phyloP scores from a whole-genome alignment of 1,284 basidiomycete genomes.

The Chalciporus sp. region DNA sequence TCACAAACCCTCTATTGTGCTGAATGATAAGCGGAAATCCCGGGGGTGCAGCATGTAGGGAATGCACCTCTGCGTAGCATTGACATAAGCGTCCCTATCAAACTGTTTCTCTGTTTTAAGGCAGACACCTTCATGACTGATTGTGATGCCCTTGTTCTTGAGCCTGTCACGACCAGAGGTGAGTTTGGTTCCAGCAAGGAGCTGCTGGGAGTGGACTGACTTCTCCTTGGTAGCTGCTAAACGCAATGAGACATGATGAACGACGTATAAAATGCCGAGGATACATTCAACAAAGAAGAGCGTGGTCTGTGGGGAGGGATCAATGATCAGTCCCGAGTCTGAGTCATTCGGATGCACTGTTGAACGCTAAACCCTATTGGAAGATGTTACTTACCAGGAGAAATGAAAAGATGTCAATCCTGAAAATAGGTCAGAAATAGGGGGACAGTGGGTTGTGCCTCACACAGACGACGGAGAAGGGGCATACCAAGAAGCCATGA shows the following conservation, averaged over 20 bases:
- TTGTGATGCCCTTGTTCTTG: too few species aligned
- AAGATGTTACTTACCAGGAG: constrained; percentile 32
- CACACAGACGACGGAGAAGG: background rate
- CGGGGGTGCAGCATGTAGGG: background rate
- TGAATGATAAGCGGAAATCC: background rate
- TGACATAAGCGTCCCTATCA: constrained; percentile 64
- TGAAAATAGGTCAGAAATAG: constrained; percentile 10
- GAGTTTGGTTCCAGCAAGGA: too few species aligned
- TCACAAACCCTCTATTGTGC: constrained; percentile 28
- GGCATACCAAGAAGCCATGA: constrained; percentile 31
- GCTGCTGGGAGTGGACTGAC: constrained; percentile 30
- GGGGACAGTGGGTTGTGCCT: background rate
- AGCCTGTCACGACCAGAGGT: background rate
- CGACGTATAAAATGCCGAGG: constrained; percentile 40
- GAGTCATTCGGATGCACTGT: too few species aligned
- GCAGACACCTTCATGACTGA: constrained; percentile 59
- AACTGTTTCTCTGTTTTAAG: constrained; percentile 63
- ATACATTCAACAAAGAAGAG: constrained; percentile 45
- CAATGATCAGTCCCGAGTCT: too few species aligned
- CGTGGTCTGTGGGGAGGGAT: constrained; percentile 42
- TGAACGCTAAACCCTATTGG: too few species aligned
- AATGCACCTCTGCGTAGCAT: constrained; percentile 59
- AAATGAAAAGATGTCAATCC: constrained; percentile 45
- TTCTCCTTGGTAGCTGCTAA: constrained; percentile 49
- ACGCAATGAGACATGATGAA: constrained; percentile 40